A percentile compares a stretch with the other conserved stretches of the same genome.
These are phyloP conservation scores for Tulasnella sp. DNA, from an alignment of 768 basidiomycete genomes.

Conservation along the genomic window DNA sequence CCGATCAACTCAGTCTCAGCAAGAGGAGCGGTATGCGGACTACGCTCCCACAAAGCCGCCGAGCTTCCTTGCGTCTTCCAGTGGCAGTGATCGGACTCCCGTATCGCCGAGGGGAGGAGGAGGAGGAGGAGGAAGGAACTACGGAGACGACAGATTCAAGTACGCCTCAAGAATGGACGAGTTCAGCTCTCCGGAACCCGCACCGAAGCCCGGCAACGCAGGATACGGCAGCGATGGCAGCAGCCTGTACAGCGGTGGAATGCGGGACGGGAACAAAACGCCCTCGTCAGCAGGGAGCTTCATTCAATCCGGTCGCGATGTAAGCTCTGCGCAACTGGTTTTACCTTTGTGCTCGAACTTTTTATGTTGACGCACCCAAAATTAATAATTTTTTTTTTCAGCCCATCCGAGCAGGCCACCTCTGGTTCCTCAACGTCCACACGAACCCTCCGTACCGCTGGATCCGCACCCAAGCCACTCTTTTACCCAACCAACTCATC, in stretches of 20 bases:
- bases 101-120: not conserved
- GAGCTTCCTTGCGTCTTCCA: not conserved
- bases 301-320: not conserved
- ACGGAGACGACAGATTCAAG: not conserved
- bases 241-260: not conserved
- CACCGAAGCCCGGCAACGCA: not conserved
- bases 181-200: not conserved
- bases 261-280: not conserved
- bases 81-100: not conserved
- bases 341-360: not conserved
- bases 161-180: constrained; percentile 1
- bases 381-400: constrained; percentile 39
- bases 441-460: constrained; percentile 70
- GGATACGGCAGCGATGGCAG: not conserved
- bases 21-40: not conserved
- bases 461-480: constrained; percentile 75
- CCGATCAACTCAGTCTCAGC: not conserved
- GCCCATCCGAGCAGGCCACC: constrained; percentile 78
- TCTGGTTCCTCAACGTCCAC: constrained; percentile 94
- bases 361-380: not conserved
- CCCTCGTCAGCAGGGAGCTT: not conserved
- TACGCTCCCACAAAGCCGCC: not conserved
- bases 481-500: constrained; percentile 78
- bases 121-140: not conserved
- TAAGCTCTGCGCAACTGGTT: not conserved